Evolutionary conservation across 441 rosid species (phyloP).

Genomic region (Manihot esculenta): DNA sequence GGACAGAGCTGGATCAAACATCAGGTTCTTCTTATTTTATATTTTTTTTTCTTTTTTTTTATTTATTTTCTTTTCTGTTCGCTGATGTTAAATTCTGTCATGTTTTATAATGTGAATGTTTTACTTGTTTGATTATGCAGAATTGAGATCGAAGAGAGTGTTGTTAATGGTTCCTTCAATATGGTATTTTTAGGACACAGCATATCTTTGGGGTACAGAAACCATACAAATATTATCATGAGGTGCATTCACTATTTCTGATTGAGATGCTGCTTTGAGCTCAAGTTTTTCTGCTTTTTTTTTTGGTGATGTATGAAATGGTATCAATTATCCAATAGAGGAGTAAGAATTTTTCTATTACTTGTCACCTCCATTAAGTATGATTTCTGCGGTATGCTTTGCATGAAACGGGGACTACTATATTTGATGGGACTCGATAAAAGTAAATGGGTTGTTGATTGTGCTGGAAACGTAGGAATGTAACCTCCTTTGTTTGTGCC

Average conservation of each 20-base stretch:
- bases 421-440: background rate
- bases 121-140: conserved; percentile 40
- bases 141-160: conserved; percentile 80
- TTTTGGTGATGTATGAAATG: background rate
- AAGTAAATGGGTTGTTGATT: background rate
- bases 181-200: conserved; percentile 88
- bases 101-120: background rate
- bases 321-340: background rate
- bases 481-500: background rate
- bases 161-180: conserved; percentile 84
- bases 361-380: background rate
- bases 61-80: background rate
- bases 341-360: background rate
- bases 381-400: background rate
- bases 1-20: conserved; percentile 70
- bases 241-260: conserved; percentile 47
- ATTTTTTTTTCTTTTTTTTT: background rate
- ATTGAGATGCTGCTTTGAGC: background rate
- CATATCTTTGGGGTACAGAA: conserved; percentile 85
- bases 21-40: conserved; percentile 44
- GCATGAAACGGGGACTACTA: background rate
- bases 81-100: background rate
- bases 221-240: conserved; percentile 82
- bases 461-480: background rate
- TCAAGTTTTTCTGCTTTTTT: background rate